Evolutionary conservation across 768 basidiomycete genomes (phyloP).

Genomic region (Butyriboletus loyo): DNA sequence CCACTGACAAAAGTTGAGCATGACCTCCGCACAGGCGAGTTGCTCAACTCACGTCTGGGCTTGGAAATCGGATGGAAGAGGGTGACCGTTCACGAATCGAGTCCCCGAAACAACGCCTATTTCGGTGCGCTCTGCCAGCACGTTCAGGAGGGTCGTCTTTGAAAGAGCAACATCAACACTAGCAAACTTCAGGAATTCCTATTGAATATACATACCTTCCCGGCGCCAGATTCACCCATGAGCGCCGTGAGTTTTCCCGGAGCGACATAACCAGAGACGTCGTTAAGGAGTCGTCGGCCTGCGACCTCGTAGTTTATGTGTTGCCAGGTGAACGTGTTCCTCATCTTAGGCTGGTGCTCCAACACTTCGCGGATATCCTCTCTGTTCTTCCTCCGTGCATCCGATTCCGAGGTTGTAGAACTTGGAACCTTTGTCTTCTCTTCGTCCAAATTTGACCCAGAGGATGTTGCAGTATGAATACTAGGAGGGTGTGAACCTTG

Average conservation of each 20-base stretch:
- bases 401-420: constrained; percentile 4
- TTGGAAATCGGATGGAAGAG: constrained; percentile 47
- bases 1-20: constrained; percentile 42
- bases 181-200: too few species aligned
- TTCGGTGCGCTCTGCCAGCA: constrained; percentile 38
- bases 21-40: too few species aligned
- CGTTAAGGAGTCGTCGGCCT: constrained; percentile 56
- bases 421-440: constrained; percentile 25
- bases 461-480: not conserved
- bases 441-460: constrained; percentile 26
- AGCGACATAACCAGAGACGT: constrained; percentile 75
- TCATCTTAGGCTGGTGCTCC: constrained; percentile 34
- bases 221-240: constrained; percentile 64
- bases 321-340: constrained; percentile 79
- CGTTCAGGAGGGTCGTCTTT: constrained; percentile 51
- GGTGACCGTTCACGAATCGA: constrained; percentile 44
- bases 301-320: constrained; percentile 65
- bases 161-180: not conserved
- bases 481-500: constrained; percentile 42
- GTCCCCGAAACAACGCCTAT: constrained; percentile 40
- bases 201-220: constrained; percentile 32
- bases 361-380: constrained; percentile 31
- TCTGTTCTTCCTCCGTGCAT: constrained; percentile 5
- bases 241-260: constrained; percentile 78
- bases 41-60: constrained; percentile 51